phyloP scores from a whole-genome alignment of 129 eudicot genomes.

The Centrapalus pauciflorus region DNA sequence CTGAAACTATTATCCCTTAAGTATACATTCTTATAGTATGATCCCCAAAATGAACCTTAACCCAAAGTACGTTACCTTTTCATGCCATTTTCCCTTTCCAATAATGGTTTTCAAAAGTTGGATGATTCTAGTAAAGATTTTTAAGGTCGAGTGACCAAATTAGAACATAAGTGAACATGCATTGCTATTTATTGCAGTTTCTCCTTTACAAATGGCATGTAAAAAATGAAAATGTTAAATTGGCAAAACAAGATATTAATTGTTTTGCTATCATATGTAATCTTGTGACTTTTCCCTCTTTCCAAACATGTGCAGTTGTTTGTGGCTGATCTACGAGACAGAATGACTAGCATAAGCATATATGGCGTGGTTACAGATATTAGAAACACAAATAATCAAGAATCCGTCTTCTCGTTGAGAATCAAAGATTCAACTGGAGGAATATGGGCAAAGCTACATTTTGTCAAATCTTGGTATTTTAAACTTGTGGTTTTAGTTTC shows the following conservation, averaged over 20 bases:
- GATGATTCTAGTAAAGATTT: neutral
- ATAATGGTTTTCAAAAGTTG: neutral
- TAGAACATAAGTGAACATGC: neutral
- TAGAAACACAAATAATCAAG: conserved; percentile 31
- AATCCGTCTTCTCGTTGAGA: conserved; percentile 39
- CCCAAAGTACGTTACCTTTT: too few species aligned
- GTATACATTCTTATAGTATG: too few species aligned
- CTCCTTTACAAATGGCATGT: conserved; percentile 3
- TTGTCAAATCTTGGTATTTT: conserved; percentile 64
- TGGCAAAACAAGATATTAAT: neutral
- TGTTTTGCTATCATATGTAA: conserved; percentile 8
- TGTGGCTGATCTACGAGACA: conserved; percentile 74
- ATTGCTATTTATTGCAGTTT: neutral
- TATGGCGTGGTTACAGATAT: conserved; percentile 55
- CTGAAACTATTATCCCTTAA: too few species aligned
- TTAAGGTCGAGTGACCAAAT: neutral
- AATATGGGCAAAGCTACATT: conserved; percentile 66
- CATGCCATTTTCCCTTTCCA: too few species aligned
- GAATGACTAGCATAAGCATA: conserved; percentile 85
- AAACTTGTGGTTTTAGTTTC: neutral
- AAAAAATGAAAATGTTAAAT: neutral
- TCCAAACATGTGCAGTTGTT: conserved; percentile 60
- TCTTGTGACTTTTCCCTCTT: conserved; percentile 30
- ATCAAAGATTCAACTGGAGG: conserved; percentile 74
- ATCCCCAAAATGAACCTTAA: too few species aligned